A percentile compares a stretch with the other conserved stretches of the same genome.
These are phyloP conservation scores for Diaporthe ilicicola DNA, from an alignment of 2,329 filamentous ascomycete genomes.

Conservation along the genomic window DNA sequence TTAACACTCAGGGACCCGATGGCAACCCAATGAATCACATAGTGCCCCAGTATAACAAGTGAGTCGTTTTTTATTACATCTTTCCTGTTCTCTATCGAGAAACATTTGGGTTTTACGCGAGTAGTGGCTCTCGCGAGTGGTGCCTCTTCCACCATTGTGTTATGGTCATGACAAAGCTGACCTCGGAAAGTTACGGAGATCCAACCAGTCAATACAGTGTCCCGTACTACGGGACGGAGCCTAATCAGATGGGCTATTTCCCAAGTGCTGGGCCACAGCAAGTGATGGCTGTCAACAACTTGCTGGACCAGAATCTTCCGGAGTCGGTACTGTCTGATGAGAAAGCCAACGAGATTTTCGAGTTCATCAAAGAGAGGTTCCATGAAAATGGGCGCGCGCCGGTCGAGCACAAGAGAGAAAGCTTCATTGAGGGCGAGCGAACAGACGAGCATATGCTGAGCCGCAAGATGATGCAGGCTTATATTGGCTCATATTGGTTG, in stretches of 20 bases:
- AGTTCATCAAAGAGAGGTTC: conserved; percentile 83
- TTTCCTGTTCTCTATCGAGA: background rate
- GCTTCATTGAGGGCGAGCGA: conserved; percentile 80
- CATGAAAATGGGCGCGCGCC: conserved; percentile 81
- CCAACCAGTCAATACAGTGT: conserved; percentile 56
- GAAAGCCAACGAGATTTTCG: conserved; percentile 83
- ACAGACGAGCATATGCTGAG: conserved; percentile 77
- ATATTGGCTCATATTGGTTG: conserved; percentile 92
- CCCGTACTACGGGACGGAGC: conserved; percentile 59
- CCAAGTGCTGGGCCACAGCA: conserved; percentile 71
- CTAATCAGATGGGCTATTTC: conserved; percentile 62
- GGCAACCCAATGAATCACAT: conserved; percentile 62
- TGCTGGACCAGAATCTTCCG: conserved; percentile 81
- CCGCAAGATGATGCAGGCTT: conserved; percentile 93
- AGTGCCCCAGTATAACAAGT: conserved; percentile 58
- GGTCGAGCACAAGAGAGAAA: conserved; percentile 77
- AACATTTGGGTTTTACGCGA: background rate
- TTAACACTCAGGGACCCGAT: conserved; percentile 72
- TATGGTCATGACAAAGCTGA: conserved; percentile 37
- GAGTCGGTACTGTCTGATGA: conserved; percentile 86
- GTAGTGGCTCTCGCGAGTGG: background rate
- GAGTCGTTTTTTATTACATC: conserved; percentile 42
- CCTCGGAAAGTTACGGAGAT: conserved; percentile 58
- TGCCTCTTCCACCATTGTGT: background rate
- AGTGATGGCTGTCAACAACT: conserved; percentile 88